Percentiles rank a stretch among this genome's conserved stretches.
Conservation (phyloP, 2,329 filamentous ascomycete species). For the Nemania diffusa region DNA sequence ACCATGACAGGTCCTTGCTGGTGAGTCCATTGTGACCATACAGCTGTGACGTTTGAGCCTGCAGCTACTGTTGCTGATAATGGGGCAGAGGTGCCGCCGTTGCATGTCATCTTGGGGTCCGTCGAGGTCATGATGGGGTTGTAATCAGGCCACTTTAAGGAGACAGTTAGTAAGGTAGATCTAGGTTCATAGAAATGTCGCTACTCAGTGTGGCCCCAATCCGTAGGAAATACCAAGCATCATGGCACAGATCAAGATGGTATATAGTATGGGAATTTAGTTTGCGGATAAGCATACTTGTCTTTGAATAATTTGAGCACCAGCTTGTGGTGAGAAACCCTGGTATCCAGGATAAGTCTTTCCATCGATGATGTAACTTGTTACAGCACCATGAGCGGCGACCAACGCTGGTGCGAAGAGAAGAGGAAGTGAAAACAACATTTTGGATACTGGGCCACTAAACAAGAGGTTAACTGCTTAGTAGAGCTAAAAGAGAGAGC, state of each 20-base stretch:
- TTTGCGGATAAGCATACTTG: slow-evolving; percentile 48
- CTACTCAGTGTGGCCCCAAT: neutral
- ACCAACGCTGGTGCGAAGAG: slow-evolving; percentile 47
- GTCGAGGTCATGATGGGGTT: slow-evolving; percentile 62
- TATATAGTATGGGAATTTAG: neutral
- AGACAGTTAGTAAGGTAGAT: neutral
- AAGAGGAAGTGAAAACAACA: slow-evolving; percentile 44
- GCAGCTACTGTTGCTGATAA: slow-evolving; percentile 58
- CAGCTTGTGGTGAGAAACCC: slow-evolving; percentile 60
- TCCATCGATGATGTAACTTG: slow-evolving; percentile 59
- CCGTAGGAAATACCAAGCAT: neutral
- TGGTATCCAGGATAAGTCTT: slow-evolving; percentile 57
- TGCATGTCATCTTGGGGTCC: slow-evolving; percentile 65
- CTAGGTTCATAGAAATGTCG: neutral
- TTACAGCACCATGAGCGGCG: slow-evolving; percentile 54
- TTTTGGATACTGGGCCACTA: slow-evolving; percentile 27
- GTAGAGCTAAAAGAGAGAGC: neutral
- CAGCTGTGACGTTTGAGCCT: slow-evolving; percentile 59
- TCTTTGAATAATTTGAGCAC: slow-evolving; percentile 64
- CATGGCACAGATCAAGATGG: neutral
- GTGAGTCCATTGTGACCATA: slow-evolving; percentile 69
- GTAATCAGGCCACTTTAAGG: slow-evolving; percentile 61
- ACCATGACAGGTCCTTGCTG: slow-evolving; percentile 68
- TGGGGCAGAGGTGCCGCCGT: slow-evolving; percentile 61
- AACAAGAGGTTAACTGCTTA: slow-evolving; percentile 1